Base-by-base conservation (phyloP, 1,139 yeast genomes). In the Diutina siamensis region DNA sequence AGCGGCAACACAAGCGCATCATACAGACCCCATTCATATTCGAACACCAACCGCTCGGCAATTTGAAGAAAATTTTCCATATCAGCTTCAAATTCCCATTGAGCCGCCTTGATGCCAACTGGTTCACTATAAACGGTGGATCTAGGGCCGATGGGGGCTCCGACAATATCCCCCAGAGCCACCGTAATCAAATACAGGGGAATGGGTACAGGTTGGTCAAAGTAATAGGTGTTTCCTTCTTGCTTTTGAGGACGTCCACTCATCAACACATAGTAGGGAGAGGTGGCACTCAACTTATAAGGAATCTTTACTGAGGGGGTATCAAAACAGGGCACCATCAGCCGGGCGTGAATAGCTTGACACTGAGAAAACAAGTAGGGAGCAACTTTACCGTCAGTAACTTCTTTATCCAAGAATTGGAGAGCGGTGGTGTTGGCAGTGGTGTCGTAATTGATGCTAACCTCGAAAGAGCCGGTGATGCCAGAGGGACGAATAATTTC, bases 81-180 rank as follows among this genome's bases (percentile, higher is more conserved):
- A 48, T 65, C 68, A 22, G 59, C 53, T 51, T 62, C 65, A 50
- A 65, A 65, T 48, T 65, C 70, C 66, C 67, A 63, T 52, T 64
- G 58, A 49, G 67, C 63, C 12, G 51, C 57, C 15, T 54, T 48
- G 33, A 65, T 52, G 36, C 53, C 52, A 1, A 65, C 62, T 20
- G 47, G 48, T 51, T 65, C 70, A 12, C 63, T 55, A 47, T 59
- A 63, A 3, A 65, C 65, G 19, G 54, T 53, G 0, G 69, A 65
- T 49, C 70, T 55, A 2, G 68, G 68, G 1, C 70, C 70, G 48
- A 65, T 62, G 19, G 63, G 59, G 2, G 60, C 63, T 12, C 55
- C 51, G 18, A 53, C 55, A 25, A 65, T 51, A 45, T 64, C 59
- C 1, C 69, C 70, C 1, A 67, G 62, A 8, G 70, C 64, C 41